A percentile compares a stretch with the other conserved stretches of the same genome.
These are phyloP conservation scores for Tetrapisispora namnaoensis DNA, from an alignment of 805 yeast genomes.

Conservation along the genomic window DNA sequence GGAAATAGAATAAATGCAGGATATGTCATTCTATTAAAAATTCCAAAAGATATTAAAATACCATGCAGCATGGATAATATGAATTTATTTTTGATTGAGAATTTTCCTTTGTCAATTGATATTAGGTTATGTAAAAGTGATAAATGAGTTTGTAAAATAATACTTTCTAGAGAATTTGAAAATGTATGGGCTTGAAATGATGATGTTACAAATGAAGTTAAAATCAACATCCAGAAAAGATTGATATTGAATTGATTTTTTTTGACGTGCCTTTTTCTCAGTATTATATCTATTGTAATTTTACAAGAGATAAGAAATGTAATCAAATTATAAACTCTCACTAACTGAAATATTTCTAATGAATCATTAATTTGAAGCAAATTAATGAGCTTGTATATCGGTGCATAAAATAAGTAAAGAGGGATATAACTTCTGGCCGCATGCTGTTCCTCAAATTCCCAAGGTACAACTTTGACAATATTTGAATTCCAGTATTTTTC, in stretches of 20 bases:
- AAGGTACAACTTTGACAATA: constrained; percentile 40
- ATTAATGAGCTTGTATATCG: constrained; percentile 34
- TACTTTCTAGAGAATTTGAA: constrained; percentile 76
- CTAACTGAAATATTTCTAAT: constrained; percentile 40
- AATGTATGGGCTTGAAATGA: constrained; percentile 79
- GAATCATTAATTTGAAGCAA: constrained; percentile 30
- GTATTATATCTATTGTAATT: neutral
- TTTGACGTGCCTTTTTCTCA: constrained; percentile 1
- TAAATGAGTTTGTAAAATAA: constrained; percentile 33
- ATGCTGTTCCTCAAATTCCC: constrained; percentile 61
- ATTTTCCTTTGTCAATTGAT: neutral
- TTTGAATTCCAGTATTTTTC: neutral
- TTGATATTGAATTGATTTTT: constrained; percentile 9
- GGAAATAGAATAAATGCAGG: constrained; percentile 68
- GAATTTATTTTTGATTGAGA: neutral
- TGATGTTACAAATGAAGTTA: constrained; percentile 60
- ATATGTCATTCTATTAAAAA: constrained; percentile 81
- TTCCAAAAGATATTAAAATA: constrained; percentile 48
- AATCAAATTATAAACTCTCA: constrained; percentile 40
- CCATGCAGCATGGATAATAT: constrained; percentile 33
- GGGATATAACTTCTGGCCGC: constrained; percentile 62
- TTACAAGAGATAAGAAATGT: constrained; percentile 13
- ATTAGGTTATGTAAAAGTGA: constrained; percentile 23
- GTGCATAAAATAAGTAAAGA: constrained; percentile 59
- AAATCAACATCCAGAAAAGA: constrained; percentile 26